Conservation (phyloP, 257 asterid genomes). For the Striga asiatica region DNA sequence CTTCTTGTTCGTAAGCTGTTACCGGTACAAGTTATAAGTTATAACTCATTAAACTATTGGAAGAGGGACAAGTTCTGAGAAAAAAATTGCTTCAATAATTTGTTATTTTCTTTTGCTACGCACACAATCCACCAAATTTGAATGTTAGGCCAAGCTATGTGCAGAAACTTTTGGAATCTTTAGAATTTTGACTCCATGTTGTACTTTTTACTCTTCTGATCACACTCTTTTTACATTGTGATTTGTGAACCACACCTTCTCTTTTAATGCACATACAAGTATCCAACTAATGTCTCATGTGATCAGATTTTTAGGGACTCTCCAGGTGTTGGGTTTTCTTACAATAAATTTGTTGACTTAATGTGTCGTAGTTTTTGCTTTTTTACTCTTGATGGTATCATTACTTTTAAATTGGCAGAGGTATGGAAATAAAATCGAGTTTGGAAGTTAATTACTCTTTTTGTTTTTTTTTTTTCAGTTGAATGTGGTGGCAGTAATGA, state of each 20-base stretch:
- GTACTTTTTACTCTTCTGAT: conserved; percentile 3
- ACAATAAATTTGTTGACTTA: neutral
- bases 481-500: conserved; percentile 38
- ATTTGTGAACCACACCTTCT: neutral
- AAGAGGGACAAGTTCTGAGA: no score
- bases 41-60: no score
- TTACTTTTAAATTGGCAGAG: neutral
- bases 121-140: neutral
- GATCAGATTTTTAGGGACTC: neutral
- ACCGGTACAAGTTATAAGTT: no score
- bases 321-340: neutral
- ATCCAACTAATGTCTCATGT: neutral
- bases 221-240: neutral
- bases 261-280: neutral
- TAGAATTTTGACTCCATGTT: neutral
- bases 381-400: conserved; percentile 11
- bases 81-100: no score
- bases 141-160: neutral
- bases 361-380: neutral
- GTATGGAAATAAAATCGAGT: neutral
- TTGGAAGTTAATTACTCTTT: neutral
- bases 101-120: no score
- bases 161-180: neutral
- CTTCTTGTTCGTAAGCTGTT: no score
- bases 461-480: conserved; percentile 19